Evolutionary conservation across 2,329 filamentous ascomycete genomes (phyloP).

Genomic region (Fusarium secorum): DNA sequence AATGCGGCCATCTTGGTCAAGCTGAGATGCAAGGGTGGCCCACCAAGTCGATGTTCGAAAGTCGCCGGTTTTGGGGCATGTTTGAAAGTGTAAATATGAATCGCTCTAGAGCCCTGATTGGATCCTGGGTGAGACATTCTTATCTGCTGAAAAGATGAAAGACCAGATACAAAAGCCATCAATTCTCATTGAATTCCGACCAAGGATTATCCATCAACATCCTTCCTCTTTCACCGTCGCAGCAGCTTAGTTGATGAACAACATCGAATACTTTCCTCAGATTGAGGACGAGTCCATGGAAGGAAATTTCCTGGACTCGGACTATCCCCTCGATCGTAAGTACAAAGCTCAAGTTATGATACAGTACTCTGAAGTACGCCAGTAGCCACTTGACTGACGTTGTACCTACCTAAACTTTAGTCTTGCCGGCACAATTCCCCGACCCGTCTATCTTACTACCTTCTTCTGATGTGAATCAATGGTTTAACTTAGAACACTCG

Average conservation of each 20-base stretch:
- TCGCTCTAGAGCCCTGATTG: neutral
- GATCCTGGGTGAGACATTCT: conserved; percentile 1
- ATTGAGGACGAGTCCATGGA: conserved; percentile 22
- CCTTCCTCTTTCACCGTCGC: neutral
- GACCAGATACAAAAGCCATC: conserved; percentile 13
- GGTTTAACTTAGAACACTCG: neutral
- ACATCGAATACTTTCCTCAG: neutral
- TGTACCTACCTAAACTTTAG: neutral
- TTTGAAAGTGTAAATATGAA: neutral
- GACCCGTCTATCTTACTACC: neutral
- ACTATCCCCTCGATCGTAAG: conserved; percentile 20
- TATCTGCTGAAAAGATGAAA: neutral
- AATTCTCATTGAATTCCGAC: neutral
- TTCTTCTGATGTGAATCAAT: neutral
- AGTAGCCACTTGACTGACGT: neutral
- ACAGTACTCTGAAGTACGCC: neutral
- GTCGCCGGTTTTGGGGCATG: neutral
- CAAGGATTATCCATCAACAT: neutral
- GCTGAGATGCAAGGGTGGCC: neutral
- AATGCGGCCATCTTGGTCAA: neutral
- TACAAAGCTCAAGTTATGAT: neutral
- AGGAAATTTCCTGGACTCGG: conserved; percentile 19
- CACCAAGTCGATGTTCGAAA: neutral
- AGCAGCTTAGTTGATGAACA: conserved; percentile 16
- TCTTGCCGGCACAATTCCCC: neutral